Evolutionary conservation across 345 rosid genomes (phyloP).

Genomic region (Gossypium thurberi): DNA sequence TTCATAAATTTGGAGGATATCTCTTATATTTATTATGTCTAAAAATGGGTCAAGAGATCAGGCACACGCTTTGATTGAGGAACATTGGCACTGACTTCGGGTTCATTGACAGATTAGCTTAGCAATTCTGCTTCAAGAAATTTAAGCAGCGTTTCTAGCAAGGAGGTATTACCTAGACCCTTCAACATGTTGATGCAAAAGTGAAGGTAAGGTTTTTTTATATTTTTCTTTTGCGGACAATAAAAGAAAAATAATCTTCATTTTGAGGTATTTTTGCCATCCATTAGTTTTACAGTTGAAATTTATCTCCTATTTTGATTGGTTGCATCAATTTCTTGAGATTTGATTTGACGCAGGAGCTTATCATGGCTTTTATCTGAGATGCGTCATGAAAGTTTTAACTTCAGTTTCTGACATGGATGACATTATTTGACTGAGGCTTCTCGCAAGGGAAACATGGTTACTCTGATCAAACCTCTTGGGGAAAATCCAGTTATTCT

Average conservation of each 20-base stretch:
- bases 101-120: neutral
- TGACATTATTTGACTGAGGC: too few species aligned
- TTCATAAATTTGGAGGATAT: neutral
- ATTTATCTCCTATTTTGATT: neutral
- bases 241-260: neutral
- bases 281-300: neutral
- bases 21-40: neutral
- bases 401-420: too few species aligned
- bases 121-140: neutral
- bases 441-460: too few species aligned
- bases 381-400: too few species aligned
- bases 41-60: too few species aligned
- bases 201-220: neutral
- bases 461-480: too few species aligned
- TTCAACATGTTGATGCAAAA: neutral
- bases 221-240: neutral
- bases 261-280: neutral
- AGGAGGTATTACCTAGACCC: neutral
- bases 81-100: neutral
- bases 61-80: neutral
- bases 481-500: too few species aligned
- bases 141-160: neutral
- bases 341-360: too few species aligned
- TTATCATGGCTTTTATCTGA: too few species aligned
- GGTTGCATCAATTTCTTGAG: too few species aligned